Base-by-base conservation (phyloP, 2,329 filamentous ascomycete species). In the Sordariomycetes sp. region DNA sequence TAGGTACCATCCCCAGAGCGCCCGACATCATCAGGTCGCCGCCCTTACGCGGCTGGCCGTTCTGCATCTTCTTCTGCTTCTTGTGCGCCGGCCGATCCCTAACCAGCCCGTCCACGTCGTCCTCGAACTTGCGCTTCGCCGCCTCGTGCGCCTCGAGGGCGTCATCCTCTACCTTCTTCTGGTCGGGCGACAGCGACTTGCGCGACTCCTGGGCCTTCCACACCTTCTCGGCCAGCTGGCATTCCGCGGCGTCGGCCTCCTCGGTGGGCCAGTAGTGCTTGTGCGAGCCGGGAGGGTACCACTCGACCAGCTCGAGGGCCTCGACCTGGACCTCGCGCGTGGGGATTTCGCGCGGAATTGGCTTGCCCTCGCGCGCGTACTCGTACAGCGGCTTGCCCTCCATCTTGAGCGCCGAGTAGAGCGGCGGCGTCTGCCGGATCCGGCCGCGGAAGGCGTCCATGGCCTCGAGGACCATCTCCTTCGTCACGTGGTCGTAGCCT, bases 371-470 rank as follows among this genome's bases (percentile, higher is more conserved):
- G 54, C 94, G 81, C 22, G 94, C 94, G 71, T 97, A 97, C 73
- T 99, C 92, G 70, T 99, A 99, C 54, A 97, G 79, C 37, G 90
- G 88, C 76, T 97, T 97, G 2, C 94, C 94, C 64, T 97, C 83
- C 71, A 97, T 90, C 71, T 93, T 92, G 61, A 97, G 78, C 11
- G 94, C 94, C 34, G 90, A 96, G 72, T 92, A 99, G 22, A 99
- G 82, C 6, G 93, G 93, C 43, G 94, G 94, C 64, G 89, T 86
- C 76, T 99, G 94, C 76, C 89, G 86, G 66, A 90, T 90, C 64
- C 87, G 87, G 18, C 94, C 94, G 46, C 86, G 80, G 71, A 96
- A 97, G 61, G 79, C 74, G 5, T 77, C 79, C 59, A 97, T 74
- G 18, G 87, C 89, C 68, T 88, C 80, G 71, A 96, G 88, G 0